Evolutionary conservation across 1,139 yeast genomes (phyloP), one percentile per base, ranked within the genome.

Genomic region (Candida neerlandica): DNA sequence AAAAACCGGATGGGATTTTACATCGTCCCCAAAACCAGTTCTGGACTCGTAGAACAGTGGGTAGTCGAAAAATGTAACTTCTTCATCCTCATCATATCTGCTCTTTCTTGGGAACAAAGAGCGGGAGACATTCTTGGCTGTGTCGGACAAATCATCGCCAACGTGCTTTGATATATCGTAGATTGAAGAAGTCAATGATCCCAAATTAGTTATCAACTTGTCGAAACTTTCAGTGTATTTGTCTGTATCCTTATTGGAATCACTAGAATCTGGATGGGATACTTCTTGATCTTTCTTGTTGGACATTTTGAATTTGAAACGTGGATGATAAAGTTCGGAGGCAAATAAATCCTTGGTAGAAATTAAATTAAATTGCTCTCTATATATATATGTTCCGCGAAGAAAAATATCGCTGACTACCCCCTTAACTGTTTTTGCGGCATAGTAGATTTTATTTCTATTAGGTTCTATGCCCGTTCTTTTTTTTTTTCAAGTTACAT

Each of bases 91-190:
- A 44, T 29, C 48, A 48, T n/a, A 40, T 41, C 18, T 44, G 14
- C 10, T 40, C 29, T 11, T 38, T 49, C 52, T 19, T 39, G 44
- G 40, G 45, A 51, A 26, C 65, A 64, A 62, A 16, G 55, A 53
- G 10, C 45, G 26, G 1, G 63, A 54, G 41, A 56, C 54, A n/a
- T 58, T 62, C 44, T 58, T 66, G 30, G 68, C 66, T 19, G 47
- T 55, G 5, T 59, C 65, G 41, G 65, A 65, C 41, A 66, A 41
- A 21, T 66, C 67, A 38, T 46, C 57, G 5, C 70, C 47, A 2
- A 68, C 60, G 41, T 67, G 66, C 35, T 56, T 53, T 16, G 73
- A 64, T 18, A 64, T 50, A 39, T 63, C 61, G 48, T 62, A 57
- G 11, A 54, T 45, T 5, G 57, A 47, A 34, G 49, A 45, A 11